phyloP scores from a whole-genome alignment of 345 rosid species.

The Eucalyptus globulus region DNA sequence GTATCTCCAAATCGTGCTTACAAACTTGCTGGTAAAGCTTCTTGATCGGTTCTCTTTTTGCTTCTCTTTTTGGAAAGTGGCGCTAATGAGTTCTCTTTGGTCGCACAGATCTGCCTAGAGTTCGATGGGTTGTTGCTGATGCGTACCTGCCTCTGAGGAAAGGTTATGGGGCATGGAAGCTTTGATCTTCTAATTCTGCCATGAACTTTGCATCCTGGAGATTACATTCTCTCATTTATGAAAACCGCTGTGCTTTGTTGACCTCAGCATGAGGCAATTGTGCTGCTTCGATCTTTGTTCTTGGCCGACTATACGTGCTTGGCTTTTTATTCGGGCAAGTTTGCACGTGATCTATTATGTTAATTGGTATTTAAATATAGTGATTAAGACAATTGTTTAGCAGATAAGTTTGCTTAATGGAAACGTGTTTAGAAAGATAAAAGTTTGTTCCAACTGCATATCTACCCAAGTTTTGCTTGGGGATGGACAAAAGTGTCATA shows the following conservation, averaged over 20 bases:
- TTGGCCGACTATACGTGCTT: too few species aligned
- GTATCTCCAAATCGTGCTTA: slow-evolving; percentile 59
- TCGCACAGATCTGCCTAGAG: slow-evolving; percentile 50
- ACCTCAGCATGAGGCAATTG: background rate
- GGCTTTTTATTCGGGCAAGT: too few species aligned
- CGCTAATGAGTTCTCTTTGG: background rate
- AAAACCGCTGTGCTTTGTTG: background rate
- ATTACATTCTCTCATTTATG: background rate
- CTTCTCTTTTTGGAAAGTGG: background rate
- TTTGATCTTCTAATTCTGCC: background rate
- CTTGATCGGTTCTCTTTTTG: background rate
- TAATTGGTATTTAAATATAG: too few species aligned
- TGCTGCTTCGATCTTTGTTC: too few species aligned
- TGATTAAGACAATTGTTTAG: too few species aligned
- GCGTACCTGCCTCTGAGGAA: slow-evolving; percentile 53
- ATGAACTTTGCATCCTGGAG: background rate
- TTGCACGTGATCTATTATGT: too few species aligned
- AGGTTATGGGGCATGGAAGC: slow-evolving; percentile 53
- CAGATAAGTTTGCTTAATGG: too few species aligned
- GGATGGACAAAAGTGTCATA: too few species aligned
- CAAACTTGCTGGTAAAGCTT: slow-evolving; percentile 55
- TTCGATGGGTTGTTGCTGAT: slow-evolving; percentile 96
- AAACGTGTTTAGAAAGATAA: too few species aligned
- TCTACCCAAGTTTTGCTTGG: too few species aligned
- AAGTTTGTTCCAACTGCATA: too few species aligned